phyloP scores from a whole-genome alignment of 345 rosid genomes.

The Erodium maritimum region DNA sequence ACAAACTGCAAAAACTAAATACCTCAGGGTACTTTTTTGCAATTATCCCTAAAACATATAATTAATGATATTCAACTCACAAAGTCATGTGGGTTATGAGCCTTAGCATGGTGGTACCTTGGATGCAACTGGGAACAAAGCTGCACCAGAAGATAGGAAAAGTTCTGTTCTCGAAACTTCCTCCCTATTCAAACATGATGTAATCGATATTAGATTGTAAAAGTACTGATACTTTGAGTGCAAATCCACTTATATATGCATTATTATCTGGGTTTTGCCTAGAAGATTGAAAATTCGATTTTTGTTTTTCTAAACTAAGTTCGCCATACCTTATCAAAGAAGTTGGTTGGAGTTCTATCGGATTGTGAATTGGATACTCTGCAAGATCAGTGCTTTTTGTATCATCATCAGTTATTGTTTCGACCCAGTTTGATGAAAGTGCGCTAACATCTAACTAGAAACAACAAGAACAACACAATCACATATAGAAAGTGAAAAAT shows the following conservation, averaged over 20 bases:
- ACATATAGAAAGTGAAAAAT: not conserved
- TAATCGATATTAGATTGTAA: not conserved
- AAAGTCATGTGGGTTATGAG: not conserved
- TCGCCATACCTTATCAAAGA: not conserved
- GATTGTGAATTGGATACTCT: not conserved
- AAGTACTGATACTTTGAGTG: not conserved
- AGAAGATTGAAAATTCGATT: not conserved
- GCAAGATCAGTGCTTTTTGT: not conserved
- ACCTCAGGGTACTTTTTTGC: no score
- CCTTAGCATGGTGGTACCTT: conserved; percentile 31
- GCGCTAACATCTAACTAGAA: not conserved
- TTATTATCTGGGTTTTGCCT: not conserved
- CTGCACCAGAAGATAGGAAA: conserved; percentile 47
- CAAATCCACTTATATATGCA: not conserved
- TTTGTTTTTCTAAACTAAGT: no score
- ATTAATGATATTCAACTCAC: no score
- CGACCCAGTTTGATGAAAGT: not conserved
- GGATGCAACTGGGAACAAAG: conserved; percentile 40
- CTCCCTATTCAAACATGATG: conserved; percentile 34
- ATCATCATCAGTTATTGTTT: not conserved
- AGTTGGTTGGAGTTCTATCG: not conserved
- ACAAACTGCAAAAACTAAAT: no score
- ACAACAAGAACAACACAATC: not conserved
- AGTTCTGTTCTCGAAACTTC: conserved; percentile 21
- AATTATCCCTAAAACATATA: no score